Percentiles rank a stretch among this genome's conserved stretches.
Evolutionary conservation across 805 yeast genomes (phyloP).

Genomic region (Saccharomycodes ludwigii): DNA sequence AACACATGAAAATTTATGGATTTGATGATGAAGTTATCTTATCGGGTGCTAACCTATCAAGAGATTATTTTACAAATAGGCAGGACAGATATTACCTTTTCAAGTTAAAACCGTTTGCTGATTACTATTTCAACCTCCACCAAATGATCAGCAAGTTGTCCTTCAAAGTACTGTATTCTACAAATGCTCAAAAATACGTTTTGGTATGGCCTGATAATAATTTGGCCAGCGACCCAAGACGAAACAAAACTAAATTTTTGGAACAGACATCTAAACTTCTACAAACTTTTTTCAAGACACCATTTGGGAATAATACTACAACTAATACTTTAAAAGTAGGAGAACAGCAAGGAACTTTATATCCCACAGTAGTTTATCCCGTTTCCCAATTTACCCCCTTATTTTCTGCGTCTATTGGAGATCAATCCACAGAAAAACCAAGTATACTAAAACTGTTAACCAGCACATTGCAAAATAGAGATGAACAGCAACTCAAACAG

Average conservation of each 20-base stretch:
- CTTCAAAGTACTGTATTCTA: slow-evolving; percentile 43
- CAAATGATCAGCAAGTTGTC: slow-evolving; percentile 56
- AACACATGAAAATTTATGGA: slow-evolving; percentile 96
- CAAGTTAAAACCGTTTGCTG: slow-evolving; percentile 41
- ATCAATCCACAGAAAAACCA: slow-evolving; percentile 72
- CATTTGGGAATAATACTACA: slow-evolving; percentile 4
- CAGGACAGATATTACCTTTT: slow-evolving; percentile 87
- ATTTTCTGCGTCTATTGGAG: slow-evolving; percentile 29
- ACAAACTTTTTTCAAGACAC: slow-evolving; percentile 43
- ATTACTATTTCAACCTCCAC: slow-evolving; percentile 68
- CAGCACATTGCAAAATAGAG: slow-evolving; percentile 31
- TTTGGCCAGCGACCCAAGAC: slow-evolving; percentile 53
- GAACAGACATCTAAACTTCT: slow-evolving; percentile 44
- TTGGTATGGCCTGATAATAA: slow-evolving; percentile 68
- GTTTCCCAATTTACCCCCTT: slow-evolving; percentile 86
- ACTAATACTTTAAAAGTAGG: not conserved
- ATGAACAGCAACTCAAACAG: no score
- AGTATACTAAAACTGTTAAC: slow-evolving; percentile 50
- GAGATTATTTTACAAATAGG: slow-evolving; percentile 86
- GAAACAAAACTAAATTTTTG: slow-evolving; percentile 38
- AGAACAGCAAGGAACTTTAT: slow-evolving; percentile 13
- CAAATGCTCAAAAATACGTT: slow-evolving; percentile 35
- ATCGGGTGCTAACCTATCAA: slow-evolving; percentile 83
- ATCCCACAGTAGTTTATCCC: slow-evolving; percentile 69
- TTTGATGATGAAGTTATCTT: slow-evolving; percentile 81